These are phyloP conservation scores for Scalesia atractyloides DNA, from an alignment of 129 eudicot species.

Conservation along the genomic window DNA sequence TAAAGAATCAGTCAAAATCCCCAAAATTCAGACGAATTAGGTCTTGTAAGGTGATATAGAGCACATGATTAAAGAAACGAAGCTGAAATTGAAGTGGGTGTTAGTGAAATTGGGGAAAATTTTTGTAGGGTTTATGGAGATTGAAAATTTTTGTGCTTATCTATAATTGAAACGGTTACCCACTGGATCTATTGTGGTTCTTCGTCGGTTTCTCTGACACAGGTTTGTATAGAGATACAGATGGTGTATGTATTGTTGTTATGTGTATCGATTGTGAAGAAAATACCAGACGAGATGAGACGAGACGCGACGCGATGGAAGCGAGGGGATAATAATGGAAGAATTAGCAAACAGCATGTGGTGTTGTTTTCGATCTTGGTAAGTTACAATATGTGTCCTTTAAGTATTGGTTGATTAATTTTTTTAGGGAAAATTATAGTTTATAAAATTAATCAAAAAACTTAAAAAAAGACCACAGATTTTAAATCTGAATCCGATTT, in stretches of 20 bases:
- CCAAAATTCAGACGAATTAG: slow-evolving; percentile 18
- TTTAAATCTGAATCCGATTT: too few relatives aligned
- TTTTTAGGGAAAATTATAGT: not conserved
- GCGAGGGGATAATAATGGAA: slow-evolving; percentile 25
- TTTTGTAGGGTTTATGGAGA: slow-evolving; percentile 23
- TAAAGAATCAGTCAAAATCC: slow-evolving; percentile 8
- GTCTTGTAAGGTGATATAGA: not conserved
- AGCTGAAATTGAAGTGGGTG: slow-evolving; percentile 12
- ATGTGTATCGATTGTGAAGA: slow-evolving; percentile 26
- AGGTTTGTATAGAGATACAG: slow-evolving; percentile 18
- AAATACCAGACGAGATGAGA: slow-evolving; percentile 9
- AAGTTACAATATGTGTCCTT: not conserved
- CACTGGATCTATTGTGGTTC: slow-evolving; percentile 25
- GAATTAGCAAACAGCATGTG: slow-evolving; percentile 26
- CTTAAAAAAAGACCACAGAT: too few relatives aligned
- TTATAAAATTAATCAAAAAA: too few relatives aligned
- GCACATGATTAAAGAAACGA: not conserved
- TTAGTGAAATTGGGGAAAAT: slow-evolving; percentile 5
- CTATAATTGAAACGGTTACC: slow-evolving; percentile 6
- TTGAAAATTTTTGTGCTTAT: slow-evolving; percentile 8
- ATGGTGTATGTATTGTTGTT: slow-evolving; percentile 21
- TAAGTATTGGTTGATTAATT: slow-evolving; percentile 5
- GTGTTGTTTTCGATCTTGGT: slow-evolving; percentile 11
- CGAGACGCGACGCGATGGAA: slow-evolving; percentile 47
- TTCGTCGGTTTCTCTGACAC: slow-evolving; percentile 33